Conservation (phyloP, 2,329 filamentous ascomycete species). For the Ophiostoma populinum region DNA sequence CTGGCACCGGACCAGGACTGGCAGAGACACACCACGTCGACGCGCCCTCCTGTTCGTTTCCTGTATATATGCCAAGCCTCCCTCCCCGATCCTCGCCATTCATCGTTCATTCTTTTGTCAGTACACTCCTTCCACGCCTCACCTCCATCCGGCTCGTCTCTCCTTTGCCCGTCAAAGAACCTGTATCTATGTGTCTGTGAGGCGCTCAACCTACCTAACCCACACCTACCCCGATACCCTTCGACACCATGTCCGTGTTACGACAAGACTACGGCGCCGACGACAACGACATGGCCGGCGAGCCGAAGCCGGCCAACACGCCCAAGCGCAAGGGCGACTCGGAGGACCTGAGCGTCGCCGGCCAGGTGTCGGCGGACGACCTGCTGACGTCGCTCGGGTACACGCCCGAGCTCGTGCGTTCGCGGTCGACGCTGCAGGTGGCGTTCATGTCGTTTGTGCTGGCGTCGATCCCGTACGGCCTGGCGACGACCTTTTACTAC, state of each 20-base stretch:
- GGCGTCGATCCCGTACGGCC: background rate
- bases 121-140: background rate
- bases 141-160: background rate
- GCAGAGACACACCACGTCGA: no score
- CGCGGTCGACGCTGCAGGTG: slow-evolving; percentile 2
- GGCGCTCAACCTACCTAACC: background rate
- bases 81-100: background rate
- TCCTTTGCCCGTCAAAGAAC: background rate
- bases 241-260: background rate
- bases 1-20: no score
- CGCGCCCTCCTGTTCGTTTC: no score
- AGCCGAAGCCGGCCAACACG: background rate
- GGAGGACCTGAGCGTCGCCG: background rate
- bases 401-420: background rate
- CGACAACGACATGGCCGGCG: background rate
- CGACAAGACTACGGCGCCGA: slow-evolving; percentile 1
- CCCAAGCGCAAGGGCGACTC: background rate
- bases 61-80: no score
- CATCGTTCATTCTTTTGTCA: background rate
- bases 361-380: background rate
- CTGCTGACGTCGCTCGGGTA: slow-evolving; percentile 1
- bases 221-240: background rate
- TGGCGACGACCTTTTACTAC: slow-evolving; percentile 1
- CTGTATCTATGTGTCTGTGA: background rate
- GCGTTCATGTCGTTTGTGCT: slow-evolving; percentile 2